These are phyloP conservation scores for Picea glauca DNA, from an alignment of 75 land plant genomes.

Conservation along the genomic window DNA sequence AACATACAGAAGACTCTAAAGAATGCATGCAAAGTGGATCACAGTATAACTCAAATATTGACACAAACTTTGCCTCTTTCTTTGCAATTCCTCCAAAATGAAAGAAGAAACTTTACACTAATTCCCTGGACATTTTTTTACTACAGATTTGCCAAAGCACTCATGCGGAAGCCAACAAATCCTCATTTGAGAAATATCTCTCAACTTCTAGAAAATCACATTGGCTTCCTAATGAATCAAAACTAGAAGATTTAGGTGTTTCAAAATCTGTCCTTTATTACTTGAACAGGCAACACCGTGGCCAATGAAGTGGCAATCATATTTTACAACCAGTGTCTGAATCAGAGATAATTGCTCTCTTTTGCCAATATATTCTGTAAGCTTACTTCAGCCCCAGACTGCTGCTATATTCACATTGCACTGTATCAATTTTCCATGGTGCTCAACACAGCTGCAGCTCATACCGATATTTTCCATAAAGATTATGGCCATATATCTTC, in stretches of 20 bases:
- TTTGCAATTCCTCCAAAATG: slow-evolving; percentile 4
- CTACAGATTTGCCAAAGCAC: slow-evolving; percentile 8
- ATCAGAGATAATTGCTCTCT: neutral
- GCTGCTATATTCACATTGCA: neutral
- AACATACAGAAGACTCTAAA: neutral
- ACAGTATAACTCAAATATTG: neutral
- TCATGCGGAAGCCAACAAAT: neutral
- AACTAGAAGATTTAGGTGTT: neutral
- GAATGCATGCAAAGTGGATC: neutral
- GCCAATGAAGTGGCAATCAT: neutral
- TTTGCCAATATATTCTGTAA: neutral
- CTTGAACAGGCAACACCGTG: neutral
- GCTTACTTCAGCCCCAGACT: neutral
- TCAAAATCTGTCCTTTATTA: slow-evolving; percentile 3
- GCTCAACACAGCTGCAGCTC: neutral
- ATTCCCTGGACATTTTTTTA: neutral
- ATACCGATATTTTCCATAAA: no score
- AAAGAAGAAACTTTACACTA: slow-evolving; percentile 1
- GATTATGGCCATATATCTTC: neutral
- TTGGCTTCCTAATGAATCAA: neutral
- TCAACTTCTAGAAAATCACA: neutral
- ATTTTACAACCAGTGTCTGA: slow-evolving; percentile 4
- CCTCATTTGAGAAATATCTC: neutral
- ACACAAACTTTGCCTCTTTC: neutral
- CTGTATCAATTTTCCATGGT: neutral